Conservation (phyloP, 2,329 filamentous ascomycete genomes). For the Trichoderma sp. region DNA sequence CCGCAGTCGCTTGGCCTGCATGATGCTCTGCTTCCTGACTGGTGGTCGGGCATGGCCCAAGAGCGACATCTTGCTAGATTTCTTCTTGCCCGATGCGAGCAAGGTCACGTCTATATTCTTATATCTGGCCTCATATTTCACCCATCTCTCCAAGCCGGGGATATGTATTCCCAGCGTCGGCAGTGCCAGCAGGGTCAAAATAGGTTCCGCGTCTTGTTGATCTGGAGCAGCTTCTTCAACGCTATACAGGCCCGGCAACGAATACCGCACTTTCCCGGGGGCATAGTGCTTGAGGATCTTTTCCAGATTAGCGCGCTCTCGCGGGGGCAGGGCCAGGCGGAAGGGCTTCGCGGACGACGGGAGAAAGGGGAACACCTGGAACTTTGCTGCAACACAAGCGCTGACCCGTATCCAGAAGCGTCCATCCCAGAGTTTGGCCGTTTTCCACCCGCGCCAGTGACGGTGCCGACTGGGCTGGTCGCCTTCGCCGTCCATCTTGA, state of each 20-base stretch:
- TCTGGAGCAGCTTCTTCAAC: slow-evolving; percentile 37
- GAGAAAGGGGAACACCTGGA: slow-evolving; percentile 52
- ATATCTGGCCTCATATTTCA: slow-evolving; percentile 55
- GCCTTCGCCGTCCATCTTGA: slow-evolving; percentile 14
- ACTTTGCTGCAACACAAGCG: slow-evolving; percentile 46
- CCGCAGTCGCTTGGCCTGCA: not conserved
- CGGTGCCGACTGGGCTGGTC: slow-evolving; percentile 26
- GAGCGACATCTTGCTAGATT: slow-evolving; percentile 4
- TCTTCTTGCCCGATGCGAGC: slow-evolving; percentile 35
- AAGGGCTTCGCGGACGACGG: slow-evolving; percentile 51
- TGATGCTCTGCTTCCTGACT: not conserved
- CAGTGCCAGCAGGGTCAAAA: slow-evolving; percentile 53
- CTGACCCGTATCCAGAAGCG: slow-evolving; percentile 62
- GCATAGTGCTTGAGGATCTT: slow-evolving; percentile 52
- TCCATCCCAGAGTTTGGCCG: slow-evolving; percentile 56
- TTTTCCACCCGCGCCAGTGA: slow-evolving; percentile 40
- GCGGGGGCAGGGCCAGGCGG: slow-evolving; percentile 46
- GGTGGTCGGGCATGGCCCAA: not conserved
- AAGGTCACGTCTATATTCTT: slow-evolving; percentile 51
- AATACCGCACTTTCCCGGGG: slow-evolving; percentile 58
- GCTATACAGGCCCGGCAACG: slow-evolving; percentile 58
- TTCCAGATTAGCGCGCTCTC: slow-evolving; percentile 43
- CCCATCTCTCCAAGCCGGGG: slow-evolving; percentile 51
- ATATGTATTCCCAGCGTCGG: slow-evolving; percentile 55
- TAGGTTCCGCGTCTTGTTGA: slow-evolving; percentile 28